A percentile compares a stretch with the other conserved stretches of the same genome.
phyloP scores from a whole-genome alignment of 2,329 filamentous ascomycete genomes.

The Fusarium citri region DNA sequence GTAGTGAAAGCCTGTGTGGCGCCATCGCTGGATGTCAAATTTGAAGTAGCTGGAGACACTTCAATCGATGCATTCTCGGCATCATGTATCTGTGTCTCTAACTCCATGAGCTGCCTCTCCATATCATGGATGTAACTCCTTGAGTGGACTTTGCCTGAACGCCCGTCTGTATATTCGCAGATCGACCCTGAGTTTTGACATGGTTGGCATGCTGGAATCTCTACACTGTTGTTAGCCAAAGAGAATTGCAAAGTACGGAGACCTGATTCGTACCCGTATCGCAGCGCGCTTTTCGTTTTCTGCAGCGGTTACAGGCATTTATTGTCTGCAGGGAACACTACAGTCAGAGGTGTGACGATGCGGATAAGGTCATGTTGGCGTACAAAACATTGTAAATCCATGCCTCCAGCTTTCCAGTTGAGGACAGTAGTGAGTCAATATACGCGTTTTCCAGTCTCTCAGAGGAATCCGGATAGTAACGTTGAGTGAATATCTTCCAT shows the following conservation, averaged over 20 bases:
- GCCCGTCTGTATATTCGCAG: slow-evolving; percentile 19
- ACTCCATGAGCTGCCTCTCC: not conserved
- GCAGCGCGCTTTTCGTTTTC: slow-evolving; percentile 21
- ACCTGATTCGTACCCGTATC: not conserved
- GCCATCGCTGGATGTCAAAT: not conserved
- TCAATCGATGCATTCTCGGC: not conserved
- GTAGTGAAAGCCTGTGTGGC: not conserved
- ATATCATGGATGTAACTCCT: slow-evolving; percentile 10
- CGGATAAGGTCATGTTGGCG: not conserved
- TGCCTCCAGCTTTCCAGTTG: not conserved
- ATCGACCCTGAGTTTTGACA: slow-evolving; percentile 11
- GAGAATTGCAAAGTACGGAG: accelerated
- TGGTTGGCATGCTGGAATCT: slow-evolving; percentile 13
- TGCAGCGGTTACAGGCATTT: slow-evolving; percentile 21
- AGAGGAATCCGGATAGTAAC: accelerated
- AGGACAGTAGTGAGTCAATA: not conserved
- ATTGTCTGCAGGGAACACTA: not conserved
- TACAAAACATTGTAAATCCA: slow-evolving; percentile 16
- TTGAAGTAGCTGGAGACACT: not conserved
- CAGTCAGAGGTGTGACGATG: not conserved
- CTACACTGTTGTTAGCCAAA: not conserved
- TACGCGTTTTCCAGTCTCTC: not conserved
- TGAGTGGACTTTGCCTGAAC: slow-evolving; percentile 1
- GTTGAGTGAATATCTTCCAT: accelerated
- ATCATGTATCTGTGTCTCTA: not conserved